These are phyloP conservation scores for Fomitopsis schrenkii DNA, from an alignment of 1,284 basidiomycete species.

Conservation along the genomic window DNA sequence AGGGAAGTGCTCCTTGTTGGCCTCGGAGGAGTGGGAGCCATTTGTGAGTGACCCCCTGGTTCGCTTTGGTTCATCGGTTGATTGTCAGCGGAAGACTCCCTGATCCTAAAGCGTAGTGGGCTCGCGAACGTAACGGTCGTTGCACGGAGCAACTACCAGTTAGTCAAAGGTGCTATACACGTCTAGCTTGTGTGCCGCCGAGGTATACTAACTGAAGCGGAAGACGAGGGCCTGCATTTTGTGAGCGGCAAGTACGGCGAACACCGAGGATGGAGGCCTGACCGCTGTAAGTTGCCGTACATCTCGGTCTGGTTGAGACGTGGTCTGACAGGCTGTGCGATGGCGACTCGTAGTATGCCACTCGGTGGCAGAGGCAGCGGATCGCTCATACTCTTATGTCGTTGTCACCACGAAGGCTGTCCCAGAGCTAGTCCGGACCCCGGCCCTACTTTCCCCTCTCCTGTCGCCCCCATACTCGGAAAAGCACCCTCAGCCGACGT, in stretches of 20 bases:
- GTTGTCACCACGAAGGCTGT: slow-evolving; percentile 71
- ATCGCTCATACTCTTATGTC: slow-evolving; percentile 61
- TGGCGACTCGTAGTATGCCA: slow-evolving; percentile 42
- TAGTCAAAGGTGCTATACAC: slow-evolving; percentile 41
- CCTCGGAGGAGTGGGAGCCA: slow-evolving; percentile 53
- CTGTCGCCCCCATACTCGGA: slow-evolving; percentile 48
- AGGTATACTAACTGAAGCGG: not conserved
- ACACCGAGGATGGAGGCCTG: slow-evolving; percentile 56
- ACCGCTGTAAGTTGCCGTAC: slow-evolving; percentile 43
- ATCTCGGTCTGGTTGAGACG: not conserved
- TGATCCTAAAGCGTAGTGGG: slow-evolving; percentile 59
- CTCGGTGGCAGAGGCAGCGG: slow-evolving; percentile 55
- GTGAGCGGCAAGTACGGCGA: slow-evolving; percentile 58
- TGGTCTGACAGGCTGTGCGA: not conserved
- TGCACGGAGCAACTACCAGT: slow-evolving; percentile 68
- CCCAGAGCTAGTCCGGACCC: slow-evolving; percentile 61
- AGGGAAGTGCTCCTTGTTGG: slow-evolving; percentile 55
- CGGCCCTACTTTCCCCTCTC: slow-evolving; percentile 54
- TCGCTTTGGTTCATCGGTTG: not conserved
- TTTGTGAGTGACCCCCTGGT: slow-evolving; percentile 36
- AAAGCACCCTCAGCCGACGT: slow-evolving; percentile 48
- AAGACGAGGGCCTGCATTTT: slow-evolving; percentile 52
- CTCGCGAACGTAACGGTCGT: slow-evolving; percentile 68
- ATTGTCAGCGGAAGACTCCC: slow-evolving; percentile 40
- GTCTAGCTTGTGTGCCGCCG: not conserved